Percentiles rank a stretch among this genome's conserved stretches.
Evolutionary conservation across 768 basidiomycete species (phyloP).

Genomic region (Melanogaster broomeanus): DNA sequence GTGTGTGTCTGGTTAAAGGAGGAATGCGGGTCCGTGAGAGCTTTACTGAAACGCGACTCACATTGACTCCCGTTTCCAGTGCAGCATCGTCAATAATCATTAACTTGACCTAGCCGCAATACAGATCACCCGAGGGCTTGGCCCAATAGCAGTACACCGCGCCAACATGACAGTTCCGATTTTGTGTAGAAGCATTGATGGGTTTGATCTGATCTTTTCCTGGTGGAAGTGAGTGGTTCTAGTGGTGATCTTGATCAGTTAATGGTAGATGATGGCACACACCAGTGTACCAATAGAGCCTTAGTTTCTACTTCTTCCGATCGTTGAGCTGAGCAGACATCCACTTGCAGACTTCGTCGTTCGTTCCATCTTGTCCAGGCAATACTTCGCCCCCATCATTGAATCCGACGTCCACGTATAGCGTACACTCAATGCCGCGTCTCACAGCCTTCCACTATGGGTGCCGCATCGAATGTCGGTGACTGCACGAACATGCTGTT

Average conservation of each 20-base stretch:
- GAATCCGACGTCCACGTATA: conserved; percentile 61
- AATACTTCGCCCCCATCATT: conserved; percentile 62
- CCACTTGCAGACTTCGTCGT: conserved; percentile 62
- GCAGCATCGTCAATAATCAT: conserved; percentile 63
- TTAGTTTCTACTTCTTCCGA: conserved; percentile 45
- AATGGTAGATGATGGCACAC: conserved; percentile 1
- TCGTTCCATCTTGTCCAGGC: conserved; percentile 71
- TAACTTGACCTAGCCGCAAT: conserved; percentile 50
- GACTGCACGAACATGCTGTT: conserved; percentile 73
- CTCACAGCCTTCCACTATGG: conserved; percentile 62
- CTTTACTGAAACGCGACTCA: conserved; percentile 13
- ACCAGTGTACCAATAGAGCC: conserved; percentile 58
- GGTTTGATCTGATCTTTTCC: conserved; percentile 67
- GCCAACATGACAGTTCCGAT: conserved; percentile 67
- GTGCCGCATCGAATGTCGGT: conserved; percentile 69
- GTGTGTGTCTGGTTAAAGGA: conserved; percentile 60
- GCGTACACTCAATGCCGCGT: conserved; percentile 57
- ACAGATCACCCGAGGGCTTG: neutral
- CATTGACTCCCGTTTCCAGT: conserved; percentile 73
- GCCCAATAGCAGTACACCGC: neutral
- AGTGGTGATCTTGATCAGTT: neutral
- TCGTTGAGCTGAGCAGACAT: conserved; percentile 54
- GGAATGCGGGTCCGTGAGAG: neutral
- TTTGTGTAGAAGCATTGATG: conserved; percentile 63
- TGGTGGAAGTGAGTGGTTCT: conserved; percentile 2